Evolutionary conservation across 306 rosid species (phyloP), one percentile per base, ranked within the genome.

Genomic region (Prunus dulcis): DNA sequence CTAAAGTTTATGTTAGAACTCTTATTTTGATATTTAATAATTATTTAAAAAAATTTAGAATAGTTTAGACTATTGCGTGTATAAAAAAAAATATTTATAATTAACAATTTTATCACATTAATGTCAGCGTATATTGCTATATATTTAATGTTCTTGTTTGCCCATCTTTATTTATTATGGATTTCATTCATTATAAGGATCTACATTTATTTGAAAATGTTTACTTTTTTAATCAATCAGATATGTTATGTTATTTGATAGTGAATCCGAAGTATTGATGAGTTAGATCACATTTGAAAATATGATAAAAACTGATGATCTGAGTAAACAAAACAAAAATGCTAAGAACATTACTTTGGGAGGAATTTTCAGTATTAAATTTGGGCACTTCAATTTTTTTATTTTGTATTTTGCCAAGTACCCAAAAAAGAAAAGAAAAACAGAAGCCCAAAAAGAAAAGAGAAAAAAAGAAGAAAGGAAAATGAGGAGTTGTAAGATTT

Each of bases 401-500:
- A 0, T 72, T 43, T 53, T 8, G n/a, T n/a, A n/a, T 15, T 17
- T 19, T 32, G 23, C 38, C 65, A 1, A 12, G 55, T 11, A 38
- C 6, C 9, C 51, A 50, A 32, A 23, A 73, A 22, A 3, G 1
- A 1, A 64, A 52, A 32, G 28, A 43, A 11, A 66, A 46, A 66
- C 1, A 20, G 25, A 23, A 23, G 25, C 4, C 12, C 0, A 34
- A 25, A 25, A 23, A 25, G 12, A 14, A 13, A 55, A 1, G 8
- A 10, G 6, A 23, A 3, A 64, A 8, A 2, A 17, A 4, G 6
- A 4, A 32, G 20, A 20, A 20, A 64, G 20, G 9, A 43, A 67
- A 12, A 55, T 12, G n/a, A n/a, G 22, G n/a, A 61, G 77, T 61
- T 45, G 63, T 55, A 72, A 60, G 71, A 52, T 70, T 47, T 18